phyloP scores from a whole-genome alignment of 164 flowering plant genomes.

The Magnolia sinica region DNA sequence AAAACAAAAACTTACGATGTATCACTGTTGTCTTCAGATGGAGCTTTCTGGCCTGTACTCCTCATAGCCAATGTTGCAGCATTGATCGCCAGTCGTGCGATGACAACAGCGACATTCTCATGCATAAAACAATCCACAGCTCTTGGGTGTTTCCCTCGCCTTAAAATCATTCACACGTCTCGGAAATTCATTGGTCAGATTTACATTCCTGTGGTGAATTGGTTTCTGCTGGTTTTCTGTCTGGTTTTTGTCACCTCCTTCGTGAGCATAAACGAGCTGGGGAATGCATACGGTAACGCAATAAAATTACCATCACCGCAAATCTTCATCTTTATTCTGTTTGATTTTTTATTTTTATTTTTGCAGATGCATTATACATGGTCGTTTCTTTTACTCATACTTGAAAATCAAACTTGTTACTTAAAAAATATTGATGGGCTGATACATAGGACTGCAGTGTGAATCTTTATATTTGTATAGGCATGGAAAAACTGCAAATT shows the following conservation, averaged over 20 bases:
- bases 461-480: background rate
- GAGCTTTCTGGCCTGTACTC: conserved; percentile 84
- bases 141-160: conserved; percentile 99
- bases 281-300: conserved; percentile 66
- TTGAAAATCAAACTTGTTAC: background rate
- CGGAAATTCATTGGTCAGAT: conserved; percentile 98
- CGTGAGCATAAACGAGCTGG: conserved; percentile 79
- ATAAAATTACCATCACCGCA: background rate
- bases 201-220: conserved; percentile 91
- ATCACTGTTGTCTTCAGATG: conserved; percentile 47
- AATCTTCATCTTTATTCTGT: background rate
- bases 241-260: conserved; percentile 67
- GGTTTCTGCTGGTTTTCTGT: conserved; percentile 82
- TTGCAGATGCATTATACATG: background rate
- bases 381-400: background rate
- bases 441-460: background rate
- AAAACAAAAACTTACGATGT: background rate
- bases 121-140: conserved; percentile 94
- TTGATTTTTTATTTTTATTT: background rate
- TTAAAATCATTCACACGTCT: conserved; percentile 94
- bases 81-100: conserved; percentile 90
- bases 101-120: conserved; percentile 97
- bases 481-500: background rate
- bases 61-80: conserved; percentile 91
- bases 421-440: background rate